phyloP scores from a whole-genome alignment of 1,139 yeast species.

The Debaryomycetaceae sp. region DNA sequence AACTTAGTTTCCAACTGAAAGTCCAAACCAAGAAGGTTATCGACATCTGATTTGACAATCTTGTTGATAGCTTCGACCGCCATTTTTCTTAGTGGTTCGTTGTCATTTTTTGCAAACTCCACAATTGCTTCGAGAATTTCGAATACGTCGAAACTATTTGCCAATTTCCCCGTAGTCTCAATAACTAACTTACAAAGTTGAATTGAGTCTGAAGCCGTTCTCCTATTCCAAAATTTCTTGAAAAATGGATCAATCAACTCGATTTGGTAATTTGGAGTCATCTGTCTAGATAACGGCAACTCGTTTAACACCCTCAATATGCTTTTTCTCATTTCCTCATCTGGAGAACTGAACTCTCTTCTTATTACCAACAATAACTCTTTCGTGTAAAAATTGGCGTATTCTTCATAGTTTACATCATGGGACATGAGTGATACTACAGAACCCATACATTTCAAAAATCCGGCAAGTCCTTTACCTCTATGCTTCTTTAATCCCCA shows the following conservation, averaged over 20 bases:
- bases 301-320: slow-evolving; percentile 45
- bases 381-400: slow-evolving; percentile 72
- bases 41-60: slow-evolving; percentile 24
- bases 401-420: slow-evolving; percentile 53
- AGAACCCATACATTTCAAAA: slow-evolving; percentile 73
- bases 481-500: slow-evolving; percentile 71
- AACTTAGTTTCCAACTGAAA: slow-evolving; percentile 55
- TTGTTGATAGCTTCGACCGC: slow-evolving; percentile 61
- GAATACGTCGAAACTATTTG: slow-evolving; percentile 65
- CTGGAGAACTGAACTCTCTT: slow-evolving; percentile 77
- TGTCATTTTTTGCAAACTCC: slow-evolving; percentile 68
- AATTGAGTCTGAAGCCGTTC: slow-evolving; percentile 54
- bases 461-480: slow-evolving; percentile 75
- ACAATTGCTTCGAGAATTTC: slow-evolving; percentile 58
- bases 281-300: slow-evolving; percentile 30
- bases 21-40: slow-evolving; percentile 36
- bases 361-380: slow-evolving; percentile 66
- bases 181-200: slow-evolving; percentile 57
- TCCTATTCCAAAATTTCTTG: slow-evolving; percentile 72
- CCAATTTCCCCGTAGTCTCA: slow-evolving; percentile 67
- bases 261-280: slow-evolving; percentile 25
- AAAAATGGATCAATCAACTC: slow-evolving; percentile 65
- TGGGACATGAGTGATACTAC: slow-evolving; percentile 80
- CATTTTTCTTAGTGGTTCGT: slow-evolving; percentile 78
- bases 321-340: slow-evolving; percentile 82